Evolutionary conservation across 1,139 yeast species (phyloP).

Genomic region (Yamadazyma atlantica): DNA sequence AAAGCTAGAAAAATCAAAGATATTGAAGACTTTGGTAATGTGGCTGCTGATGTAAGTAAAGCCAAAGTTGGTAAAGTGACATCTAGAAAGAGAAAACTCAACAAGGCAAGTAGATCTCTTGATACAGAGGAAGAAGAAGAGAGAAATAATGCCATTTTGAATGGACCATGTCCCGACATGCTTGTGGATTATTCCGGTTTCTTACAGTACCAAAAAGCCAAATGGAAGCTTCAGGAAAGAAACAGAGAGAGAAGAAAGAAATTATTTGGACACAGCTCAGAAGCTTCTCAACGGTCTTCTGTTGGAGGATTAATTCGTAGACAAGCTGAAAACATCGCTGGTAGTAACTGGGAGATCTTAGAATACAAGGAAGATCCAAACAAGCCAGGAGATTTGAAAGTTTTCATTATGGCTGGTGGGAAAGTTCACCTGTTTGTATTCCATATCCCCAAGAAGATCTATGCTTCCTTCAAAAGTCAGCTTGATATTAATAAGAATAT

Average conservation of each 20-base stretch:
- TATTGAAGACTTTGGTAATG: slow-evolving; percentile 72
- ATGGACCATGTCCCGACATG: slow-evolving; percentile 67
- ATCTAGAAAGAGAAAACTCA: slow-evolving; percentile 33
- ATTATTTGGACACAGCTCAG: slow-evolving; percentile 69
- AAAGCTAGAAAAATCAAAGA: slow-evolving; percentile 47
- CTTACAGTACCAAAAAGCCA: slow-evolving; percentile 74
- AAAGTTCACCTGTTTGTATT: slow-evolving; percentile 73
- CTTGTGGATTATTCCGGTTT: slow-evolving; percentile 74
- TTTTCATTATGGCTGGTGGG: slow-evolving; percentile 65
- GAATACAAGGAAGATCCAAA: slow-evolving; percentile 62
- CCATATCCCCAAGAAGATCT: slow-evolving; percentile 72
- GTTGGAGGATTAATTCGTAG: slow-evolving; percentile 70
- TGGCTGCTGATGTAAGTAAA: slow-evolving; percentile 21
- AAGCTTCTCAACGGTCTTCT: slow-evolving; percentile 46
- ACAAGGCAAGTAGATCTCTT: slow-evolving; percentile 20
- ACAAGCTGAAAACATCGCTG: slow-evolving; percentile 78
- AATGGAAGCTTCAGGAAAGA: slow-evolving; percentile 77
- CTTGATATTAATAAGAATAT: slow-evolving; percentile 45
- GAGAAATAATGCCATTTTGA: slow-evolving; percentile 43
- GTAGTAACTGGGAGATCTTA: slow-evolving; percentile 80
- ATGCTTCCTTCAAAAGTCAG: slow-evolving; percentile 61
- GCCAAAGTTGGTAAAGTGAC: slow-evolving; percentile 53
- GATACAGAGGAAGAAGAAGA: slow-evolving; percentile 48
- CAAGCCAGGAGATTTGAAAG: slow-evolving; percentile 75
- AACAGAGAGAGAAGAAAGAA: slow-evolving; percentile 71